A percentile compares a stretch with the other conserved stretches of the same genome.
These are phyloP conservation scores for Botryotinia globosa DNA, from an alignment of 2,329 filamentous ascomycete genomes.

Conservation along the genomic window DNA sequence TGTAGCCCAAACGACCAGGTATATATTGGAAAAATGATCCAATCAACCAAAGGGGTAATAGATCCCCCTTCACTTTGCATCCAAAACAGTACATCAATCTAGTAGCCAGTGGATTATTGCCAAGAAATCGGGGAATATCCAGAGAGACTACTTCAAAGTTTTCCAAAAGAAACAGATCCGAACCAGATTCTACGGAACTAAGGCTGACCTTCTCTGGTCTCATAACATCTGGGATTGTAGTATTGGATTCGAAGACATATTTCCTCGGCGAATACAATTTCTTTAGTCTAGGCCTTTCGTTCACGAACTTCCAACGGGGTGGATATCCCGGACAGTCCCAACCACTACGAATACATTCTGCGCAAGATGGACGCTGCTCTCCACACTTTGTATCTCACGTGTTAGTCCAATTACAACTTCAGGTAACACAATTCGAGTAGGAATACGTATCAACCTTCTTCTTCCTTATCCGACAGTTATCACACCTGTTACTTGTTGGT, in stretches of 20 bases:
- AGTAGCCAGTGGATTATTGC: conserved; percentile 16
- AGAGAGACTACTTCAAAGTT: background rate
- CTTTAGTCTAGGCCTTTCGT: conserved; percentile 22
- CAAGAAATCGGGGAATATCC: conserved; percentile 16
- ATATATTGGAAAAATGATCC: conserved; percentile 25
- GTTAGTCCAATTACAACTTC: background rate
- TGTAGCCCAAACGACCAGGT: conserved; percentile 22
- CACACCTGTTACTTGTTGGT: conserved; percentile 23
- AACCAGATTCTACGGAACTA: too few relatives aligned
- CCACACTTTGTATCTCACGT: conserved; percentile 21
- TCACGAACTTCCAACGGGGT: conserved; percentile 25
- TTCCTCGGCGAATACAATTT: conserved; percentile 18
- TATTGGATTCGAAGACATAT: conserved; percentile 21
- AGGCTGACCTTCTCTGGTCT: background rate
- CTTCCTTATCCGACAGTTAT: conserved; percentile 27
- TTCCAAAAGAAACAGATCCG: background rate
- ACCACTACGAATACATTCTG: conserved; percentile 24
- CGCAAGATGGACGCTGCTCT: conserved; percentile 26
- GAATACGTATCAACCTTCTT: conserved; percentile 24
- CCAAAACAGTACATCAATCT: conserved; percentile 23
- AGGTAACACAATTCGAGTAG: background rate
- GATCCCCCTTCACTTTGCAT: conserved; percentile 16
- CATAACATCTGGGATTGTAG: background rate
- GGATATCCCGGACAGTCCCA: conserved; percentile 25
- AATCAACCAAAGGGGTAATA: conserved; percentile 19